Evolutionary conservation across 1,284 basidiomycete species (phyloP).

Genomic region (Ganoderma leucocontextum): DNA sequence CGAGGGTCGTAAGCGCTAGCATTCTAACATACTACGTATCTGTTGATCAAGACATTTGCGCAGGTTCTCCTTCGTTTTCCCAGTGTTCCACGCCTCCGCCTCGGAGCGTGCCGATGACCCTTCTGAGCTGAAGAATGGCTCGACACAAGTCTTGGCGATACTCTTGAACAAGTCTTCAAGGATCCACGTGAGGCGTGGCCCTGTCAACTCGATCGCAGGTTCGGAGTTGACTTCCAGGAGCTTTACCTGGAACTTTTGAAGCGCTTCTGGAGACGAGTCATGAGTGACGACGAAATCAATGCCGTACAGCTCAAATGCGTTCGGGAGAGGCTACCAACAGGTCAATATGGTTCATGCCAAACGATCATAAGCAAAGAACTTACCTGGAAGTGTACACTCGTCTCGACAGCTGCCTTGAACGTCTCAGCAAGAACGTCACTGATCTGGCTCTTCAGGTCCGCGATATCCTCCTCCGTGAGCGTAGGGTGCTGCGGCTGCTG

Average conservation of each 20-base stretch:
- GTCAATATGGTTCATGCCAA: neutral
- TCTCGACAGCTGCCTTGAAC: conserved; percentile 87
- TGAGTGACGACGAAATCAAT: conserved; percentile 88
- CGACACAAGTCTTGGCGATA: conserved; percentile 74
- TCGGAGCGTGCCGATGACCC: conserved; percentile 18
- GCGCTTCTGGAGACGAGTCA: conserved; percentile 31
- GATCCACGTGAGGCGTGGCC: conserved; percentile 82
- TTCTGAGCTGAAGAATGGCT: conserved; percentile 62
- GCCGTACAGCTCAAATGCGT: conserved; percentile 96
- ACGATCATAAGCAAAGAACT: conserved; percentile 19
- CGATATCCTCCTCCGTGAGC: conserved; percentile 60
- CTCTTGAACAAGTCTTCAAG: conserved; percentile 83
- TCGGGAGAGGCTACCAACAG: conserved; percentile 75
- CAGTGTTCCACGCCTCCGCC: conserved; percentile 31
- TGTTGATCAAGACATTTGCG: conserved; percentile 42
- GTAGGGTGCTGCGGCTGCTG: conserved; percentile 32
- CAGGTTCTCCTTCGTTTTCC: conserved; percentile 33
- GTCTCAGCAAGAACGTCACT: conserved; percentile 77
- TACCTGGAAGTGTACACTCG: conserved; percentile 90
- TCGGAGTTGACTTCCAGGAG: conserved; percentile 95
- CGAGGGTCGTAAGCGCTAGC: too few relatives aligned
- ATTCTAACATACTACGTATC: conserved; percentile 3
- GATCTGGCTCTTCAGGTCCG: conserved; percentile 69
- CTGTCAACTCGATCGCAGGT: conserved; percentile 95
- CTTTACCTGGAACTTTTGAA: conserved; percentile 65